Evolutionary conservation across 345 rosid species (phyloP).

Genomic region (Leavenworthia alabamica): DNA sequence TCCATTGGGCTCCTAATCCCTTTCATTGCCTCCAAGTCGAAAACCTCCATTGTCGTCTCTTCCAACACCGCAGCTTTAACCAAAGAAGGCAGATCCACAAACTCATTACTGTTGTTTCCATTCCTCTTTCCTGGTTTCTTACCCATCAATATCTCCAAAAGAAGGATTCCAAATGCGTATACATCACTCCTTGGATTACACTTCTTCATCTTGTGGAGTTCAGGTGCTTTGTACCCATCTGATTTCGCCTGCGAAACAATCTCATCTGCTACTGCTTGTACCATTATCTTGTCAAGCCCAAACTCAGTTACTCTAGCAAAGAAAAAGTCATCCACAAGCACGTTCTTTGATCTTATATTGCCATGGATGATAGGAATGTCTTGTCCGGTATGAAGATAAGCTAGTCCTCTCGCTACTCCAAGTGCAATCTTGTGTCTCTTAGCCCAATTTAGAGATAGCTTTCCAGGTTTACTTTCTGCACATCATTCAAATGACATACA

Average conservation of each 20-base stretch:
- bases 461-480: constrained; percentile 72
- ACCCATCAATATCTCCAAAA: constrained; percentile 85
- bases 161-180: constrained; percentile 82
- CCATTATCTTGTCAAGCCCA: constrained; percentile 90
- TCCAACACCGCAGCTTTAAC: constrained; percentile 94
- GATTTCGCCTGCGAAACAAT: constrained; percentile 77
- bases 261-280: constrained; percentile 86
- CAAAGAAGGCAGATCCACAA: constrained; percentile 71
- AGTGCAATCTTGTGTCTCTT: constrained; percentile 91
- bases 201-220: constrained; percentile 95
- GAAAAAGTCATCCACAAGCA: constrained; percentile 85
- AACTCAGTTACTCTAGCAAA: constrained; percentile 79
- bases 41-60: constrained; percentile 94
- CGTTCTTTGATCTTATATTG: constrained; percentile 79
- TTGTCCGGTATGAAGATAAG: constrained; percentile 75
- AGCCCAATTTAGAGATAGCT: constrained; percentile 82
- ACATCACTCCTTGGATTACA: constrained; percentile 90
- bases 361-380: constrained; percentile 86
- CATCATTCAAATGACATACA: constrained; percentile 6
- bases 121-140: constrained; percentile 77
- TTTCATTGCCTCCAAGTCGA: constrained; percentile 73
- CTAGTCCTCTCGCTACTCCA: constrained; percentile 80
- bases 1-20: constrained; percentile 94
- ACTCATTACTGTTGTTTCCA: constrained; percentile 48
- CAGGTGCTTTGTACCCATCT: constrained; percentile 92